phyloP scores from a whole-genome alignment of 2,329 filamentous ascomycete genomes.

The Colletotrichum zoysiae region DNA sequence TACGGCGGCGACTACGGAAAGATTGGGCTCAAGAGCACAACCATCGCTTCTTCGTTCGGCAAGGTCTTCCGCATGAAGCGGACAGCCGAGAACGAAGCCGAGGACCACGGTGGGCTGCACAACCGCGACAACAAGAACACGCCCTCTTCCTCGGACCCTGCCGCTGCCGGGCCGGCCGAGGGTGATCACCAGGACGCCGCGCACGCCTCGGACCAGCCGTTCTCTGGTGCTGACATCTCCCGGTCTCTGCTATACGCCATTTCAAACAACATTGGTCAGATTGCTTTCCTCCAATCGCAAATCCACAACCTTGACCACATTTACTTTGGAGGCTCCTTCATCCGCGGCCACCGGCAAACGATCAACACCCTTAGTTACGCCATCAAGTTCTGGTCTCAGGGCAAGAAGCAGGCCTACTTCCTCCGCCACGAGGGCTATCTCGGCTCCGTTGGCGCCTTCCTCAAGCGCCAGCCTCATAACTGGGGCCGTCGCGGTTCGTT shows the following conservation, averaged over 20 bases:
- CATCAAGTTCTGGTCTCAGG: conserved; percentile 97
- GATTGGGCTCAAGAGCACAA: conserved; percentile 94
- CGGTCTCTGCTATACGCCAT: conserved; percentile 94
- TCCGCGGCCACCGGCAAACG: conserved; percentile 94
- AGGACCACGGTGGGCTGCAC: conserved; percentile 74
- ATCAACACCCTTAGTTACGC: conserved; percentile 98
- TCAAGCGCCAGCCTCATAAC: conserved; percentile 89
- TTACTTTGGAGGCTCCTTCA: conserved; percentile 98
- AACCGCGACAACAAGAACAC: conserved; percentile 61
- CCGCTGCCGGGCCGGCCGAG: conserved; percentile 8
- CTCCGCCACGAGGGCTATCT: conserved; percentile 95
- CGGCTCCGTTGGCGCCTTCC: conserved; percentile 91
- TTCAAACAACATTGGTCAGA: conserved; percentile 98
- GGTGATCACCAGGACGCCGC: conserved; percentile 22
- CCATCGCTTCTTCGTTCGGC: conserved; percentile 95
- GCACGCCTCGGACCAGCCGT: conserved; percentile 58
- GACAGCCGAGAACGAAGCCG: conserved; percentile 82
- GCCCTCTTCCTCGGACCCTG: conserved; percentile 40
- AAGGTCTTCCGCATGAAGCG: conserved; percentile 96
- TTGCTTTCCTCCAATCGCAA: conserved; percentile 96
- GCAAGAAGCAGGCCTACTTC: conserved; percentile 95
- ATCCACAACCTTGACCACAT: conserved; percentile 93
- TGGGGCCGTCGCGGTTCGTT: conserved; percentile 89
- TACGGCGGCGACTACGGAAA: conserved; percentile 97
- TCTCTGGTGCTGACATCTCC: conserved; percentile 87